Percentiles rank a stretch among this genome's conserved stretches.
phyloP scores from a whole-genome alignment of 768 basidiomycete genomes.

The Tephrocybe sp. region DNA sequence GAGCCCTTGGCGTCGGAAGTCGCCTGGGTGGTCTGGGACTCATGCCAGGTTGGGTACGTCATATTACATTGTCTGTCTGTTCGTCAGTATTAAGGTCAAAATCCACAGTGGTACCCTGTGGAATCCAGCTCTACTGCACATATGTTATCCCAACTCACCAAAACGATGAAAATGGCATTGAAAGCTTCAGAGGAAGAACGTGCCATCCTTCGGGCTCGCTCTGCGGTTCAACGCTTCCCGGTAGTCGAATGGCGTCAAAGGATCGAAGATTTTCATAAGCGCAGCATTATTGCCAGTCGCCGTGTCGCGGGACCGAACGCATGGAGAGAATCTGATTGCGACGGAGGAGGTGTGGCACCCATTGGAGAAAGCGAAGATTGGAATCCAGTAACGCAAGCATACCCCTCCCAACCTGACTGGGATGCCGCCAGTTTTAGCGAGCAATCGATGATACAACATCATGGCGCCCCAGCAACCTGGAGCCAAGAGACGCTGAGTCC shows the following conservation, averaged over 20 bases:
- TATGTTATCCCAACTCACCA: slow-evolving; percentile 91
- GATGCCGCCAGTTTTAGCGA: slow-evolving; percentile 58
- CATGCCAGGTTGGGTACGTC: slow-evolving; percentile 95
- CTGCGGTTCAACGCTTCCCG: slow-evolving; percentile 94
- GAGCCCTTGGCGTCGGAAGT: slow-evolving; percentile 93
- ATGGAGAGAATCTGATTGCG: slow-evolving; percentile 74
- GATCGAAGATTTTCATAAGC: slow-evolving; percentile 91
- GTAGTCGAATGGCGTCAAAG: slow-evolving; percentile 97
- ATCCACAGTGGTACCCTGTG: slow-evolving; percentile 88
- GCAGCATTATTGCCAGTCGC: slow-evolving; percentile 76
- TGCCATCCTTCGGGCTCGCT: slow-evolving; percentile 88
- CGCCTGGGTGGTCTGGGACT: slow-evolving; percentile 92
- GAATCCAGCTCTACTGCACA: slow-evolving; percentile 91
- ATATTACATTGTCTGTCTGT: not conserved
- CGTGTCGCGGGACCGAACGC: slow-evolving; percentile 66
- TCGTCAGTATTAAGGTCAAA: not conserved
- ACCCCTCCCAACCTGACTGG: slow-evolving; percentile 77
- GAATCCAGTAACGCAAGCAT: slow-evolving; percentile 65
- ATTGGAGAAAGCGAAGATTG: slow-evolving; percentile 76
- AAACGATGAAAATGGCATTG: slow-evolving; percentile 92
- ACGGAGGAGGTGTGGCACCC: slow-evolving; percentile 40
- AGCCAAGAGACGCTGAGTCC: slow-evolving; percentile 55
- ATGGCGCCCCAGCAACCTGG: slow-evolving; percentile 62
- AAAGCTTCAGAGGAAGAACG: slow-evolving; percentile 90
- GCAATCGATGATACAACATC: slow-evolving; percentile 33